phyloP scores from a whole-genome alignment of 345 rosid species.

The Rhodamnia argentea region DNA sequence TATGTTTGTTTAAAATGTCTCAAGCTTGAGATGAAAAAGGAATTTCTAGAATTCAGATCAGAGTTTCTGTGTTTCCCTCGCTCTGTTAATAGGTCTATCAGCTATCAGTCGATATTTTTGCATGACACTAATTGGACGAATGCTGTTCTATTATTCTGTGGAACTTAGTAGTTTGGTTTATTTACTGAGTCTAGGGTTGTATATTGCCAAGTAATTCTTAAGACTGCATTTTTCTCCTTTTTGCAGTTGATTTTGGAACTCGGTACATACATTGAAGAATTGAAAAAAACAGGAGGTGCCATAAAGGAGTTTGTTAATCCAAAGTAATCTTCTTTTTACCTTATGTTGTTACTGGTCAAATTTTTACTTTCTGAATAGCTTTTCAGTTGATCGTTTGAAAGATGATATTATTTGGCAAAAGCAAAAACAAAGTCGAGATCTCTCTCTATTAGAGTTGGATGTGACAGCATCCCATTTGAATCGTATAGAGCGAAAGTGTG shows the following conservation, averaged over 20 bases:
- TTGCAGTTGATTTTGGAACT: conserved; percentile 79
- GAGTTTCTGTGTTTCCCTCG: not conserved
- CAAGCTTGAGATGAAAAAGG: not conserved
- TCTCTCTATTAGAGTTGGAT: not conserved
- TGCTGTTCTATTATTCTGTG: not conserved
- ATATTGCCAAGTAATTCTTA: not conserved
- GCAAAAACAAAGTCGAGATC: not conserved
- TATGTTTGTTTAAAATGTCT: not conserved
- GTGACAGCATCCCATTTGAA: not conserved
- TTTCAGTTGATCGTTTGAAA: not conserved
- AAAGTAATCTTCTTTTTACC: conserved; percentile 42
- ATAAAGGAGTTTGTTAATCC: conserved; percentile 98
- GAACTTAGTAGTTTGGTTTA: not conserved
- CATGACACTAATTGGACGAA: not conserved
- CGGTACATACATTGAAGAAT: conserved; percentile 78
- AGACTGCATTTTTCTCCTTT: not conserved
- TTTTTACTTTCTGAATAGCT: not conserved
- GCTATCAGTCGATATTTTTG: not conserved
- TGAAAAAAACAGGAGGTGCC: conserved; percentile 79
- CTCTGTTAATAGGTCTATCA: not conserved
- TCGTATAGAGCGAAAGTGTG: not conserved
- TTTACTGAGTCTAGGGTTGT: not conserved
- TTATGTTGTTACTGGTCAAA: not conserved
- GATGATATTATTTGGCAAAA: not conserved
- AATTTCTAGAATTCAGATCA: not conserved